Evolutionary conservation across 2,329 filamentous ascomycete species (phyloP), one percentile per base, ranked within the genome.

Genomic region (Beauveria rudraprayagi): DNA sequence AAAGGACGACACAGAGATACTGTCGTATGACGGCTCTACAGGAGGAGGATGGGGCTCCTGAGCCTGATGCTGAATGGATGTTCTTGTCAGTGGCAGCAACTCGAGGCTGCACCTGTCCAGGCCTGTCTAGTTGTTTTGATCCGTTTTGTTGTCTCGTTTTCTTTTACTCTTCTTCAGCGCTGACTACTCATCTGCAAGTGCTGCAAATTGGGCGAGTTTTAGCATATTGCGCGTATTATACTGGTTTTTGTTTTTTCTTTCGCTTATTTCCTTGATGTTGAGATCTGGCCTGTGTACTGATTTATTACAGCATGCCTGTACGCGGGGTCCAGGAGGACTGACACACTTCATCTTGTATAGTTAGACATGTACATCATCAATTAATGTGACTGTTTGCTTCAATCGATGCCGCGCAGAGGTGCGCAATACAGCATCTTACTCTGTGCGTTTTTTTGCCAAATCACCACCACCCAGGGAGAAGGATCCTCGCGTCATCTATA

Each of bases 31-130:
- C 9, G 28, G 66, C 67, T 11, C 67, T 66, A 14, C 55, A 30
- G 44, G 65, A 60, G 19, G 67, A 67, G 43, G 64, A 60, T 44
- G 66, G 67, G 5, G 56, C 24, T 58, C 63, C 55, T 55, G 47
- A 64, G n/a, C 57, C 53, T 34, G 2, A 41, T 17, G 26, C 34
- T 7, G n/a, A 43, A 30, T 17, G 28, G 8, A 8, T 28, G 2
- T 9, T 16, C 22, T 54, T n/a, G 22, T 28, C 16, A 11, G 52
- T 43, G 47, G 10, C 30, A 9, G 30, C 17, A 22, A 30, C 19
- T 3, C 4, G 19, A 7, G 43, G 9, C 28, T 37, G 26, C 54
- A 46, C 11, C 11, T 56, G 34, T 56, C n/a, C 26, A 22, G 24
- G 19, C 17, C 24, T 3, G 17, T 22, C 37, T n/a, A n/a, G 1